phyloP scores from a whole-genome alignment of 2,329 filamentous ascomycete species.

The Trichoderma lentiforme region DNA sequence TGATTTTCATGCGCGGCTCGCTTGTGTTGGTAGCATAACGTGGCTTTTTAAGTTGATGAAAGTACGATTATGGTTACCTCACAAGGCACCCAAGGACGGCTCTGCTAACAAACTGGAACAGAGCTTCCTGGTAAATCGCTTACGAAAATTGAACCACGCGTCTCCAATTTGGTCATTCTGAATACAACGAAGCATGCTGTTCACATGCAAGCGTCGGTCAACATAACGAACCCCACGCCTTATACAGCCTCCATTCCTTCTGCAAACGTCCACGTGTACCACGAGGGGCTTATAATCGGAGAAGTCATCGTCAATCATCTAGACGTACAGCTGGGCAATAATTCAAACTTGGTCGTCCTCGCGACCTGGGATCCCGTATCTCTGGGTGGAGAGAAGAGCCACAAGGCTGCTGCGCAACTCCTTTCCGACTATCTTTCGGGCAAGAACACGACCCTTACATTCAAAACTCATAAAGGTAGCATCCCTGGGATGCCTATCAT shows the following conservation, averaged over 20 bases:
- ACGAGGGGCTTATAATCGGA: conserved; percentile 71
- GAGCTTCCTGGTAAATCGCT: conserved; percentile 57
- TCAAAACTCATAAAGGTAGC: conserved; percentile 67
- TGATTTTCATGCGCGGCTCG: conserved; percentile 27
- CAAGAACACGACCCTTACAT: conserved; percentile 74
- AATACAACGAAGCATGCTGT: conserved; percentile 71
- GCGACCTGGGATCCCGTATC: conserved; percentile 70
- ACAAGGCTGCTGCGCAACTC: conserved; percentile 63
- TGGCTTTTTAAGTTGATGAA: conserved; percentile 18
- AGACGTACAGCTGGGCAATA: conserved; percentile 64
- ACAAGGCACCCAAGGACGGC: conserved; percentile 17
- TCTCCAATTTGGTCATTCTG: conserved; percentile 68
- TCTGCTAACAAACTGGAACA: conserved; percentile 40
- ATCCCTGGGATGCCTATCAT: conserved; percentile 72
- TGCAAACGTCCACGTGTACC: conserved; percentile 70
- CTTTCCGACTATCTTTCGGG: conserved; percentile 86
- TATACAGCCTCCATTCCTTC: conserved; percentile 83
- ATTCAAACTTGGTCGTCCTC: conserved; percentile 64
- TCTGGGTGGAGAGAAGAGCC: conserved; percentile 60
- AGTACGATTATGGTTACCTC: conserved; percentile 21
- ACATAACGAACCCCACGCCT: conserved; percentile 84
- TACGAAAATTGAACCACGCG: conserved; percentile 53
- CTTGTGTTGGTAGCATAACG: conserved; percentile 28
- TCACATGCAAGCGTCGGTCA: conserved; percentile 67
- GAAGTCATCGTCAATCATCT: conserved; percentile 67